phyloP scores from a whole-genome alignment of 140 eudicot species.

The Anethum foeniculum region DNA sequence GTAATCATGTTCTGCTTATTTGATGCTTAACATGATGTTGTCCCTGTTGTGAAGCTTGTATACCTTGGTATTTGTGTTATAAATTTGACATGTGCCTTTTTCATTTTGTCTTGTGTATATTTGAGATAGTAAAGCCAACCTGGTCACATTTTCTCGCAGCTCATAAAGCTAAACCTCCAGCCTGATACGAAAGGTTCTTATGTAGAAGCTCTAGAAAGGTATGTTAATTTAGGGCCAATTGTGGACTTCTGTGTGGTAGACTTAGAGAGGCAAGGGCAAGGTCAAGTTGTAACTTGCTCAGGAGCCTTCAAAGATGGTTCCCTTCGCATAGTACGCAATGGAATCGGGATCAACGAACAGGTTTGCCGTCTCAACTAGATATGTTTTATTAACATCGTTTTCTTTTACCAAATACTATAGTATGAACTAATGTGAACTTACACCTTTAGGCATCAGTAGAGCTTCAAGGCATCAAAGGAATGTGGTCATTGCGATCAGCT shows the following conservation, averaged over 20 bases:
- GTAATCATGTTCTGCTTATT: background rate
- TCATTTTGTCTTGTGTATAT: background rate
- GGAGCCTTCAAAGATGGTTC: constrained; percentile 99
- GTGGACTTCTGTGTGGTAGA: constrained; percentile 98
- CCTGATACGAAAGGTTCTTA: constrained; percentile 95
- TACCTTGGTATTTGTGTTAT: background rate
- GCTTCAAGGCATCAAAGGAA: constrained; percentile 96
- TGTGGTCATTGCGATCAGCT: constrained; percentile 95
- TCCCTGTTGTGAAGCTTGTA: background rate
- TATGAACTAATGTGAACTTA: background rate
- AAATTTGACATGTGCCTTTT: background rate
- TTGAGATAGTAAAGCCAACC: background rate
- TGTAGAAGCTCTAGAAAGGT: constrained; percentile 88
- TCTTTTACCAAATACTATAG: background rate
- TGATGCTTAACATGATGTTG: background rate
- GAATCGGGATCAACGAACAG: constrained; percentile 96
- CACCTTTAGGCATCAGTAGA: constrained; percentile 84
- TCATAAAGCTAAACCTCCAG: constrained; percentile 75
- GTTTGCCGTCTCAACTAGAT: constrained; percentile 20
- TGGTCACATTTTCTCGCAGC: constrained; percentile 37
- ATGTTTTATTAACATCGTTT: background rate
- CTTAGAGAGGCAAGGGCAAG: constrained; percentile 98
- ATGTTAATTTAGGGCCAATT: constrained; percentile 90
- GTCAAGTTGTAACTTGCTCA: constrained; percentile 98
- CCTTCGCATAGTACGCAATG: constrained; percentile 91